phyloP scores from a whole-genome alignment of 805 yeast species.

The Nakazawaea molendinolei region DNA sequence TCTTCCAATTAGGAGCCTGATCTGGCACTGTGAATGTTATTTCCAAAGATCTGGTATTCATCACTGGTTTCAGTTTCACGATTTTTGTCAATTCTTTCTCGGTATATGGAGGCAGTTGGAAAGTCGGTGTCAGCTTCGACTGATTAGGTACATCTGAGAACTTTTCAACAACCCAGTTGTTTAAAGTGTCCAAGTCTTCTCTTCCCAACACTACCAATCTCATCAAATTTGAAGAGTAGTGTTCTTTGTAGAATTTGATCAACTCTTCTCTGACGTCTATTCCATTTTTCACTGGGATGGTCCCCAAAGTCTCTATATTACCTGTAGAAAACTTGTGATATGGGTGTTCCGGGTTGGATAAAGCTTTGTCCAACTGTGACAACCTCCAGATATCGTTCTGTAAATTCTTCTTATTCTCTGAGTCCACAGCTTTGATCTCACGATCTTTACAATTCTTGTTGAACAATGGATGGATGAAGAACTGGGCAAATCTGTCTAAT shows the following conservation, averaged over 20 bases:
- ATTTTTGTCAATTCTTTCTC: slow-evolving; percentile 43
- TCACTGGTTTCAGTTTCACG: slow-evolving; percentile 71
- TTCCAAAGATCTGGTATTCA: slow-evolving; percentile 65
- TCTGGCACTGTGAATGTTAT: slow-evolving; percentile 73
- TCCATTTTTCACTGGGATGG: slow-evolving; percentile 51
- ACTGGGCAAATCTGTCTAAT: slow-evolving; percentile 86
- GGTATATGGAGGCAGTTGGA: slow-evolving; percentile 41
- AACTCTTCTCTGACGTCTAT: slow-evolving; percentile 77
- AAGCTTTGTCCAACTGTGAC: slow-evolving; percentile 73
- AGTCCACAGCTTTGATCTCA: slow-evolving; percentile 91
- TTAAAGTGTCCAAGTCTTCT: slow-evolving; percentile 66
- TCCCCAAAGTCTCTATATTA: slow-evolving; percentile 66
- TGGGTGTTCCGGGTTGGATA: slow-evolving; percentile 74
- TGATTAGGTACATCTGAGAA: slow-evolving; percentile 60
- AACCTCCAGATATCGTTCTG: slow-evolving; percentile 88
- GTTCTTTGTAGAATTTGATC: slow-evolving; percentile 61
- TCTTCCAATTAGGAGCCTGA: slow-evolving; percentile 56
- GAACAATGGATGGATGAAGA: slow-evolving; percentile 82
- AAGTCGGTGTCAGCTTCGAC: slow-evolving; percentile 36
- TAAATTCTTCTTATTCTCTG: slow-evolving; percentile 90
- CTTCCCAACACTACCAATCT: slow-evolving; percentile 78
- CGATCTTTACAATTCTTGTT: slow-evolving; percentile 71
- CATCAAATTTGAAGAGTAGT: slow-evolving; percentile 86
- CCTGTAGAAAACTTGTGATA: slow-evolving; percentile 89
- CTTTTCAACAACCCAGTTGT: slow-evolving; percentile 60